Base-by-base conservation (phyloP, 2,329 filamentous ascomycete species). In the Madurella fahalii region DNA sequence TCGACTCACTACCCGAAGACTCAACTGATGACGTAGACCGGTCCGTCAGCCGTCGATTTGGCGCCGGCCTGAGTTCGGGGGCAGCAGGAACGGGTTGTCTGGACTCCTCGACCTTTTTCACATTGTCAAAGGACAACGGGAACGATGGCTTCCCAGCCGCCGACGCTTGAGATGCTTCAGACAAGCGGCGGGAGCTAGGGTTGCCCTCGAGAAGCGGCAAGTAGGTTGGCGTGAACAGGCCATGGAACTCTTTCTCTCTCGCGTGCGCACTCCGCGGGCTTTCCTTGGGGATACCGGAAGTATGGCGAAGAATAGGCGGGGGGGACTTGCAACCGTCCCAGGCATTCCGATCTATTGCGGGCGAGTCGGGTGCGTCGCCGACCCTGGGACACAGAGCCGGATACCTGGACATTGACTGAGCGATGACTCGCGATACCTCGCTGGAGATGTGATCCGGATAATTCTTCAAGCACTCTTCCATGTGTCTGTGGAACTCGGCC, bases 161-260 rank as follows among this genome's bases (percentile, higher is more conserved):
- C 50, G 56, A 60, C 45, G 59, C 57, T 61, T 58, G 45, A n/a
- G 55, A 57, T 17, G 64, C 58, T 2, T 62, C 58, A 20, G 66
- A 63, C 31, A 50, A 50, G 34, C 56, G 56, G 12, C 52, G 44
- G 45, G 49, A 62, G 57, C 65, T 64, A 46, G 71, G 65, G 45
- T 65, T 62, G 58, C 74, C 73, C 60, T 84, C 83, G 52, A 86
- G 76, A 52, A 86, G 72, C 43, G 83, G 82, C 52, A 87, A 75
- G 63, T 81, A 86, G 58, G 72, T 78, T 30, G 83, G 83, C 37
- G 79, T 85, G 64, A 86, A 86, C 56, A 86, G 69, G 57, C 83
- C 83, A 59, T 78, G 77, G 59, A 86, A 79, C 61, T 85, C 82
- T 64, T 72, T 71, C 61, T 85, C 81, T 56, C 80, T 77, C 55